Percentiles rank a stretch among this genome's conserved stretches.
Conservation (phyloP, 75 land plant genomes). For the Pinus albicaulis region DNA sequence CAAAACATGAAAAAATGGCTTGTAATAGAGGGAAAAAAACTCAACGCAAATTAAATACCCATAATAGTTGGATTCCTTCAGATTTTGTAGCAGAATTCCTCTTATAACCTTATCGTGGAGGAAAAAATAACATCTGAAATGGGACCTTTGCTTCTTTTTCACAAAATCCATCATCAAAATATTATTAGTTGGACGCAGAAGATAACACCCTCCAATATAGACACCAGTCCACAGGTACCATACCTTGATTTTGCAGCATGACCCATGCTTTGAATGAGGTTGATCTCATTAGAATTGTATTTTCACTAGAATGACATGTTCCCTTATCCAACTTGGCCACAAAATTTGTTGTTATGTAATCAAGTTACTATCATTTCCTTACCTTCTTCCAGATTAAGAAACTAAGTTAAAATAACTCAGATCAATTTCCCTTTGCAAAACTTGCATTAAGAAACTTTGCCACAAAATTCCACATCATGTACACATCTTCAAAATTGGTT, state of each 20-base stretch:
- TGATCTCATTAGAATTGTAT: background rate
- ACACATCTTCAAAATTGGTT: slow-evolving; percentile 85
- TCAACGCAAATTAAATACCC: background rate
- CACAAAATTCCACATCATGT: slow-evolving; percentile 79
- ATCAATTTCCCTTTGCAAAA: slow-evolving; percentile 39
- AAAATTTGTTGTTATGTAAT: background rate
- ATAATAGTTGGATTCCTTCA: slow-evolving; percentile 8
- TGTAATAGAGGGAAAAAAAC: background rate
- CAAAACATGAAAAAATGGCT: slow-evolving; percentile 2
- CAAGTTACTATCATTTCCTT: background rate
- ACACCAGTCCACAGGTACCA: background rate
- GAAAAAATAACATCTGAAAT: too few relatives aligned
- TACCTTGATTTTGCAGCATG: too few relatives aligned
- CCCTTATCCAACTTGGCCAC: background rate
- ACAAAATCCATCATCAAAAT: background rate
- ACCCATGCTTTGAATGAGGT: background rate
- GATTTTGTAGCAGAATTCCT: background rate
- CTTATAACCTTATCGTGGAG: background rate
- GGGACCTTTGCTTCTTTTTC: too few relatives aligned
- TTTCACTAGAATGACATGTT: background rate
- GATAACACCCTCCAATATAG: background rate
- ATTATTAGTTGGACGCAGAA: background rate
- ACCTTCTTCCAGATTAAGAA: background rate
- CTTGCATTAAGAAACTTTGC: slow-evolving; percentile 78
- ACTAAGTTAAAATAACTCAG: too few relatives aligned